Evolutionary conservation across 2,329 filamentous ascomycete genomes (phyloP).

Genomic region (Aurifilum marmelostoma): DNA sequence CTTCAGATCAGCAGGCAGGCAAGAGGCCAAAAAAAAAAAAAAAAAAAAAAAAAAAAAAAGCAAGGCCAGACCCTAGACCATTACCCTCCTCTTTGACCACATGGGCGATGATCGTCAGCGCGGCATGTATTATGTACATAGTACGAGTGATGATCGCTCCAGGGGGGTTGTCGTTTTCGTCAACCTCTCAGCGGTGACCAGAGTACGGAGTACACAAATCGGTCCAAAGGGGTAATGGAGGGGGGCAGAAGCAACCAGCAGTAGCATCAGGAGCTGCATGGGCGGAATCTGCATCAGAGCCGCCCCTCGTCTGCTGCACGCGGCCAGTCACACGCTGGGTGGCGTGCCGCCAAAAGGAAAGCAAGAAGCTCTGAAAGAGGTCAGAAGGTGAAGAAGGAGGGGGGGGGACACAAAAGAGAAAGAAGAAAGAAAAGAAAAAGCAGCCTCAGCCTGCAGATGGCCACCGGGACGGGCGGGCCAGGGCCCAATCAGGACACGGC

Average conservation of each 20-base stretch:
- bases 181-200: not conserved
- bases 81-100: not conserved
- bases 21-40: not conserved
- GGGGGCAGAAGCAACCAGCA: not conserved
- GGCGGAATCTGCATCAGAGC: slow-evolving; percentile 10
- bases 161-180: not conserved
- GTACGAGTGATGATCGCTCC: slow-evolving; percentile 1
- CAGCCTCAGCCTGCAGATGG: slow-evolving; percentile 15
- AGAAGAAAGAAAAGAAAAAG: not conserved
- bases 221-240: not conserved
- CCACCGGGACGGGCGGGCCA: not conserved
- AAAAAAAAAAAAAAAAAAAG: not conserved
- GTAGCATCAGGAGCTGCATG: not conserved
- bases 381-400: too few species aligned
- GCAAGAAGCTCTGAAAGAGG: not conserved
- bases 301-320: not conserved
- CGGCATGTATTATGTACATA: not conserved
- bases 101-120: not conserved
- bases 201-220: not conserved
- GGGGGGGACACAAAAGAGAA: too few species aligned
- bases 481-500: not conserved
- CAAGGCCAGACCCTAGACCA: not conserved
- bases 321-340: slow-evolving; percentile 9
- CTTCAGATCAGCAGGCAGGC: not conserved
- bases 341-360: slow-evolving; percentile 6